Conservation (phyloP, 164 flowering plant species). For the Sedum album region DNA sequence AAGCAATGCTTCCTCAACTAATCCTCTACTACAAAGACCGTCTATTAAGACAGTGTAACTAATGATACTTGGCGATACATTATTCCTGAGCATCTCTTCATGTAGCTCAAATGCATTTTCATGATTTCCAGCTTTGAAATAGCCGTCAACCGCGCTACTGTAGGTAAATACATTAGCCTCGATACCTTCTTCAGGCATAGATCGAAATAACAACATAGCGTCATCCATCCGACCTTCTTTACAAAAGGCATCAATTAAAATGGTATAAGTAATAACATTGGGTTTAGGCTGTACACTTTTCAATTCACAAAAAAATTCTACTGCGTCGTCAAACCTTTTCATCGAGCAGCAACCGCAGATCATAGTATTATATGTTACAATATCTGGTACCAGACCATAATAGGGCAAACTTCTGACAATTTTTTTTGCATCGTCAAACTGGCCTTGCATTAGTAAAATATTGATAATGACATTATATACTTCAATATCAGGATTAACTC, state of each 20-base stretch:
- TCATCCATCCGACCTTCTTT: constrained; percentile 37
- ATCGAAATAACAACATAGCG: constrained; percentile 26
- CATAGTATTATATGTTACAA: constrained; percentile 46
- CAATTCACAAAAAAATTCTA: constrained; percentile 23
- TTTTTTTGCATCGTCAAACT: constrained; percentile 15
- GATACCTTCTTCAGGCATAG: constrained; percentile 27
- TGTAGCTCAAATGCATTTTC: constrained; percentile 27
- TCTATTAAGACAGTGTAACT: constrained; percentile 44
- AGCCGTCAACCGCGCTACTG: constrained; percentile 41
- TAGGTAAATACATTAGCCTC: constrained; percentile 39
- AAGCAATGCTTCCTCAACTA: constrained; percentile 31
- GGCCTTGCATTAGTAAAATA: constrained; percentile 23
- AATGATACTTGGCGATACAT: constrained; percentile 34
- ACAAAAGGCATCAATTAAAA: constrained; percentile 38
- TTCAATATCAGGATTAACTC: constrained; percentile 33
- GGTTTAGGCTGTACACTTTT: constrained; percentile 18
- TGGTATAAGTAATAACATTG: constrained; percentile 30
- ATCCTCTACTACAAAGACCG: constrained; percentile 45
- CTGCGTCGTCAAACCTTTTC: constrained; percentile 25
- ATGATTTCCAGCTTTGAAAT: constrained; percentile 25
- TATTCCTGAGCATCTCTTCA: constrained; percentile 33
- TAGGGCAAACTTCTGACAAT: constrained; percentile 19
- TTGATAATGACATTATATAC: constrained; percentile 37
- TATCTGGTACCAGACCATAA: constrained; percentile 32
- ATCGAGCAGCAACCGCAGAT: constrained; percentile 36